Base-by-base conservation (phyloP, 129 eudicot genomes). In the Artemisia argyi region DNA sequence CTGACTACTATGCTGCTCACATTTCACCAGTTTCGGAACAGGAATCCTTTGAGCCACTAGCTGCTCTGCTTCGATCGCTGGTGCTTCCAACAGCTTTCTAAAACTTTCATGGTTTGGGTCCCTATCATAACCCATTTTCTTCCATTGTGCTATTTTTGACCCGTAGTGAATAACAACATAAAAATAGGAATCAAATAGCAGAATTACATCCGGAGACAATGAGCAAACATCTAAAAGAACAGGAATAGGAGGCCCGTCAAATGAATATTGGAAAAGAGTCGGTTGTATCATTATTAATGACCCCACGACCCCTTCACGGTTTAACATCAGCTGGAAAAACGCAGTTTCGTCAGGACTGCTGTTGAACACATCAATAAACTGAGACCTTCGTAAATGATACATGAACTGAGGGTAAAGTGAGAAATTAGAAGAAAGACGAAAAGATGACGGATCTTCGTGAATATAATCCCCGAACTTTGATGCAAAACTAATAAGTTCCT, bases 1-100 rank as follows among this genome's bases (percentile, higher is more conserved):
- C 85, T 90, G 97, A 80, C 98, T 93, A 70, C 98, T 79, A 72
- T 94, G 91, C 77, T 94, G 99, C 24, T 94, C 99, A 57, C 99
- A 94, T 70, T 78, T 90, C 10, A 94, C 65, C 5, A 94, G 81
- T 61, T 90, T 94, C 0, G 99, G 97, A 19, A 88, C 93, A 0
- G 99, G 99, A 47, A 90, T 57, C 75, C 99, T 72, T 49, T 90
- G 93, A 35, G 91, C 78, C 85, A 86, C 88, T 48, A 94, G 79
- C 74, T 94, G 99, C 64, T 77, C 84, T 0, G 91, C 99, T 66
- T 94, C 99, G 0, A 81, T n/a, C 76, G 88, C 93, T 1, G 91
- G 82, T 32, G 97, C 99, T 76, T 94, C 99, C 72, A 94, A 60
- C 73, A 94, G 76, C 76, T 82, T 90, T 78, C 90, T 57, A 14